Percentiles rank a stretch among this genome's conserved stretches.
Evolutionary conservation across 495 filamentous ascomycete genomes (phyloP).

Genomic region (Cetradonia linearis): DNA sequence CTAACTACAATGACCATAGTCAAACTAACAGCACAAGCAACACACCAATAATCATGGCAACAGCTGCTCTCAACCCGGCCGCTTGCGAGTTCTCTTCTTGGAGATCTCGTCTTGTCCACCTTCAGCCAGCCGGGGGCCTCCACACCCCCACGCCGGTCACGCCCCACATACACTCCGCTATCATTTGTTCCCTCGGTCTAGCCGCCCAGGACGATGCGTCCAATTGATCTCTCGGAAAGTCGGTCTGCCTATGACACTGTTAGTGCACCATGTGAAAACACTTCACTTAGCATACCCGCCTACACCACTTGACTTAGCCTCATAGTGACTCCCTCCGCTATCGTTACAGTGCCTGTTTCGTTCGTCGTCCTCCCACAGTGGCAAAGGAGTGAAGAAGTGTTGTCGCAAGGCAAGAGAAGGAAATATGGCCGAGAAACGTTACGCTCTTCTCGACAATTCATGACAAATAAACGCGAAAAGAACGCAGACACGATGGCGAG

Average conservation of each 20-base stretch:
- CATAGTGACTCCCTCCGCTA: neutral
- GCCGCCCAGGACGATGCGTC: neutral
- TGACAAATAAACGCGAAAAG: neutral
- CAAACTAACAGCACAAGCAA: too few species aligned
- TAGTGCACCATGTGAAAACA: neutral
- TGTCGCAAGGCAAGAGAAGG: constrained; percentile 1
- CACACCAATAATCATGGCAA: too few species aligned
- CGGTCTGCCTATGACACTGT: neutral
- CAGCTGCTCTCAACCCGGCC: too few species aligned
- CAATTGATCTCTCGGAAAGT: neutral
- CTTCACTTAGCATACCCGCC: constrained; percentile 10
- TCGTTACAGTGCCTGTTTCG: neutral
- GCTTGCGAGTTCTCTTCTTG: too few species aligned
- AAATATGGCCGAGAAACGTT: neutral
- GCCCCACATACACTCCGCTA: neutral
- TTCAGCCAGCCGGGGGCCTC: too few species aligned
- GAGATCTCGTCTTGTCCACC: too few species aligned
- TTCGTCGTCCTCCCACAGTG: neutral
- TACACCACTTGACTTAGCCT: neutral
- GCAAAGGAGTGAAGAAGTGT: neutral
- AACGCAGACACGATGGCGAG: constrained; percentile 13
- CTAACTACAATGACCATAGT: too few species aligned
- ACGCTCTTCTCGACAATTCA: neutral
- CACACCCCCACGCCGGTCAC: neutral
- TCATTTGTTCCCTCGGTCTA: neutral